Percentiles rank a stretch among this genome's conserved stretches.
Conservation (phyloP, 2,329 filamentous ascomycete genomes). For the Alternaria alternata region DNA sequence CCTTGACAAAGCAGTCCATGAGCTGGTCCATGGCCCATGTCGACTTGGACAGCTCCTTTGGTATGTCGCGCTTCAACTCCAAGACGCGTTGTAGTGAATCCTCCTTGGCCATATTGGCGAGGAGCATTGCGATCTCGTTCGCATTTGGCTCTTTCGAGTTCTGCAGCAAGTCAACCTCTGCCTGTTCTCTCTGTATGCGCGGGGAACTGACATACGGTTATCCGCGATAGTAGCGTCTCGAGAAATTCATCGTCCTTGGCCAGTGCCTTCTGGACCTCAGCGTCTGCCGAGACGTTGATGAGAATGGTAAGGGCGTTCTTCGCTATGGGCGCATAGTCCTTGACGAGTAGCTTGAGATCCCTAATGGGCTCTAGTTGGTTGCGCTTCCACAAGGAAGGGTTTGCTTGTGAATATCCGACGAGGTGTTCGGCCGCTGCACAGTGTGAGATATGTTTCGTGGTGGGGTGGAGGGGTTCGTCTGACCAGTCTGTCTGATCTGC, state of each 20-base stretch:
- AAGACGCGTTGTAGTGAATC: constrained; percentile 75
- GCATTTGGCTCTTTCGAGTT: constrained; percentile 79
- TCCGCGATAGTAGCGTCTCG: constrained; percentile 72
- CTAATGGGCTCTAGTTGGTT: constrained; percentile 80
- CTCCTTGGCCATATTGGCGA: constrained; percentile 89
- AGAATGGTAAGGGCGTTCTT: constrained; percentile 91
- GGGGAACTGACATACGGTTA: constrained; percentile 73
- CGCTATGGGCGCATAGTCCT: constrained; percentile 89
- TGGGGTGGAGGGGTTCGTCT: constrained; percentile 39
- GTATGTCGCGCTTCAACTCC: constrained; percentile 70
- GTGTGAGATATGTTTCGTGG: constrained; percentile 27
- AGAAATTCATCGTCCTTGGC: constrained; percentile 83
- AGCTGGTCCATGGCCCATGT: constrained; percentile 84
- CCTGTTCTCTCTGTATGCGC: neutral
- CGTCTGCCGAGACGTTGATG: constrained; percentile 82
- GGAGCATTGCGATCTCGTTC: constrained; percentile 86
- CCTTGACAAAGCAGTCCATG: constrained; percentile 95
- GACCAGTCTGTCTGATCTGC: constrained; percentile 83
- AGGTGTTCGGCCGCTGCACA: constrained; percentile 79
- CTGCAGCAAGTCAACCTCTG: constrained; percentile 53
- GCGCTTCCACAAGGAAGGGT: constrained; percentile 84
- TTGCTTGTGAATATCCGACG: constrained; percentile 79
- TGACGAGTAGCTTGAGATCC: constrained; percentile 85
- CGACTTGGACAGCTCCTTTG: constrained; percentile 75
- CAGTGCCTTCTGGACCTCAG: constrained; percentile 75